These are phyloP conservation scores for Cordyceps sp. DNA, from an alignment of 2,329 filamentous ascomycete species.

Conservation along the genomic window DNA sequence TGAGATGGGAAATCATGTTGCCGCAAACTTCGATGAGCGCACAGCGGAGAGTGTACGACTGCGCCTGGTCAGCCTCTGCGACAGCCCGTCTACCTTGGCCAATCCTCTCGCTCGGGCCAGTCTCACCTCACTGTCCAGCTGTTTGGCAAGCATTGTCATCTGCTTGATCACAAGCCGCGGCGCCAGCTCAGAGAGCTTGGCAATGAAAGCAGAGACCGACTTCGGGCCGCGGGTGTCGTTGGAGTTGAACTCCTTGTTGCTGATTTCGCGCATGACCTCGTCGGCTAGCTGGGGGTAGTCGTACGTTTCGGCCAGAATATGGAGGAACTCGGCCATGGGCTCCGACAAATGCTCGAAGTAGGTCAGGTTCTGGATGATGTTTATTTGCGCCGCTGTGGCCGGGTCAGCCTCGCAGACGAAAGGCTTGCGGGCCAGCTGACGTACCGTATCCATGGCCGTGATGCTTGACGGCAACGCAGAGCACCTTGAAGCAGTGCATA, in stretches of 20 bases:
- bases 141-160: constrained; percentile 87
- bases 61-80: constrained; percentile 10
- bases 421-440: constrained; percentile 6
- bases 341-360: constrained; percentile 99
- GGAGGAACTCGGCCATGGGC: constrained; percentile 95
- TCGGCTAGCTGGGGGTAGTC: constrained; percentile 92
- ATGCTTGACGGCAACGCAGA: constrained; percentile 94
- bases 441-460: constrained; percentile 91
- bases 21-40: constrained; percentile 94
- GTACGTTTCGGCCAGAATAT: constrained; percentile 92
- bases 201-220: constrained; percentile 85
- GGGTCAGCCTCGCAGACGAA: constrained; percentile 11
- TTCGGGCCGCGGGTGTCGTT: constrained; percentile 93
- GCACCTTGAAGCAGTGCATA: constrained; percentile 94
- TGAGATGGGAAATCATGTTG: constrained; percentile 82
- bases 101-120: too few relatives aligned
- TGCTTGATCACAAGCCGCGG: constrained; percentile 92
- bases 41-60: constrained; percentile 86
- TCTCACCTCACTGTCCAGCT: constrained; percentile 80
- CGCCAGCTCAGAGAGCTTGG: constrained; percentile 81
- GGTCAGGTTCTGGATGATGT: constrained; percentile 90
- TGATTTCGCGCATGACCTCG: constrained; percentile 83
- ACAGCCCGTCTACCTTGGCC: too few relatives aligned
- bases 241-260: constrained; percentile 94
- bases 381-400: constrained; percentile 71